Base-by-base conservation (phyloP, 805 yeast species). In the Metschnikowia continentalis region DNA sequence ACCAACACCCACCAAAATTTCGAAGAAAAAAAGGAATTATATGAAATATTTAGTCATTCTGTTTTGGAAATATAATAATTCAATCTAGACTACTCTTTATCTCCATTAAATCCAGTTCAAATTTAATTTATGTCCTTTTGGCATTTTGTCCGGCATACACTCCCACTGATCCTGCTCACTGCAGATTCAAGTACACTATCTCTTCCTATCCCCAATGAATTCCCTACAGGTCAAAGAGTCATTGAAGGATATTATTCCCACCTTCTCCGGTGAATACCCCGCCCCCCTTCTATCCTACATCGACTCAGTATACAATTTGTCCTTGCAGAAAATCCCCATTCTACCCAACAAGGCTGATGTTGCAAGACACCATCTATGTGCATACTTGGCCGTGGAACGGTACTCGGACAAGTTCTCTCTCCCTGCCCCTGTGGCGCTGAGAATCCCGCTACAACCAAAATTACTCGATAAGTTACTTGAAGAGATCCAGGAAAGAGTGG, bases 351-450 rank as follows among this genome's bases (percentile, higher is more conserved):
- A 74, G 37, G 79, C 81, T 47, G 91, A 86, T 55, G 69, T 78
- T 2, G 90, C 89, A 1, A 70, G 92, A 48, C 76, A 76, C 49
- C 91, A 86, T 62, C 63, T 87, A 11, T 83, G 90, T 63, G 86
- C 90, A 5, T 80, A 70, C 54, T 62, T 85, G 22, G 84, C 88
- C 0, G 77, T 78, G 13, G 82, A 81, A 51, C 73, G 74, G 54
- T 74, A 78, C 40, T 68, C 69, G 11, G 66, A 69, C 10, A 66
- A 66, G 35, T 68, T 79, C 40, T 65, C 73, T 3, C 68, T 82
- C 7, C 78, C 85, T 0, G 68, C 69, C 3, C 87, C 86, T 6
- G 69, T 69, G 33, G 47, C 71, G 35, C 76, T 74, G 43, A 76
- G 74, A 54, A 77, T 86, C 1, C 92, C 94, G 0, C 65, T 84